phyloP scores from a whole-genome alignment of 2,329 filamentous ascomycete genomes.

The Falciphora oryzae region DNA sequence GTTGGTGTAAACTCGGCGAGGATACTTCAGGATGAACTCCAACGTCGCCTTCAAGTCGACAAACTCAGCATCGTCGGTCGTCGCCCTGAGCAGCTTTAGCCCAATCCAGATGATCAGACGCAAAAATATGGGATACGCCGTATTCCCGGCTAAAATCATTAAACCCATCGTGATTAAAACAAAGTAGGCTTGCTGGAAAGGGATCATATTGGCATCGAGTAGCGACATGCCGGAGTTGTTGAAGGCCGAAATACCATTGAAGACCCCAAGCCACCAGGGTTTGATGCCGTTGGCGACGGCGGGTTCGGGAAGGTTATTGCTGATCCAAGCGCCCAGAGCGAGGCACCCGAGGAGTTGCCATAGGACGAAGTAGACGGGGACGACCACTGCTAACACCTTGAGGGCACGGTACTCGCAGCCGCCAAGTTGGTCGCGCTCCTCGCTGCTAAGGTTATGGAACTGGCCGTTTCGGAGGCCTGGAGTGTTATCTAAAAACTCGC shows the following conservation, averaged over 20 bases:
- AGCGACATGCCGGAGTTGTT: slow-evolving; percentile 66
- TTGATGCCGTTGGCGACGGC: slow-evolving; percentile 52
- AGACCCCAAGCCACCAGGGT: slow-evolving; percentile 64
- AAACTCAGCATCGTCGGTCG: slow-evolving; percentile 32
- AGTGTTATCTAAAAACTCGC: slow-evolving; percentile 29
- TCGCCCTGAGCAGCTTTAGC: slow-evolving; percentile 33
- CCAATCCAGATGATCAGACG: slow-evolving; percentile 52
- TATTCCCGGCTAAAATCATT: slow-evolving; percentile 60
- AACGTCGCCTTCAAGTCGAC: slow-evolving; percentile 42
- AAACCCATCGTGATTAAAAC: slow-evolving; percentile 48
- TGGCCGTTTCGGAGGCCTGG: slow-evolving; percentile 35
- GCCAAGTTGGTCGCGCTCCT: slow-evolving; percentile 52
- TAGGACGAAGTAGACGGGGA: slow-evolving; percentile 53
- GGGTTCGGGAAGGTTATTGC: slow-evolving; percentile 40
- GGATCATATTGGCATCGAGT: slow-evolving; percentile 59
- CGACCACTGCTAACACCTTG: slow-evolving; percentile 49
- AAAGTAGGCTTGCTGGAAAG: slow-evolving; percentile 48
- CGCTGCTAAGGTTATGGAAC: slow-evolving; percentile 45
- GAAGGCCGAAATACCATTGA: slow-evolving; percentile 63
- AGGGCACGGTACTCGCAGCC: slow-evolving; percentile 61
- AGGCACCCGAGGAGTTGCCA: slow-evolving; percentile 56
- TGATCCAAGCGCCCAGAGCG: slow-evolving; percentile 56
- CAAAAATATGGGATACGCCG: slow-evolving; percentile 59
- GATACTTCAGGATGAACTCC: slow-evolving; percentile 49
- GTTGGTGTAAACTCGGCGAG: slow-evolving; percentile 54